Conservation (phyloP, 2,329 filamentous ascomycete genomes). For the Dothideomycetidae sp. region DNA sequence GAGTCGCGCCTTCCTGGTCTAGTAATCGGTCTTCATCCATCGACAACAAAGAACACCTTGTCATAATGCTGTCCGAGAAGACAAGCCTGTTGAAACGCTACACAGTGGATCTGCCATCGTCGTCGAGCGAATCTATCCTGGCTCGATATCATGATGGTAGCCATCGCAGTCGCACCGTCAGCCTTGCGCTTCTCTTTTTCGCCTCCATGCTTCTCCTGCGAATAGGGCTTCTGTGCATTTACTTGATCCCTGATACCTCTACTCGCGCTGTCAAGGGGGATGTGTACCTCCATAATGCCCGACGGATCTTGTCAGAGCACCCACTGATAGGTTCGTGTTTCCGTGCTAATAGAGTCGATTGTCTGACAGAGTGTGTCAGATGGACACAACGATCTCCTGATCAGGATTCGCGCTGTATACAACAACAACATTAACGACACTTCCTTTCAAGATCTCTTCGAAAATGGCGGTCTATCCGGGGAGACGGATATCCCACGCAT, state of each 20-base stretch:
- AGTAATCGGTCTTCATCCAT: too few relatives aligned
- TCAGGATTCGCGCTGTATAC: conserved; percentile 51
- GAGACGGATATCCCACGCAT: conserved; percentile 75
- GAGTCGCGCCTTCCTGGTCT: too few relatives aligned
- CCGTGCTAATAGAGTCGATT: too few relatives aligned
- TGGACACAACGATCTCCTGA: conserved; percentile 78
- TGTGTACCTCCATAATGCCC: conserved; percentile 1
- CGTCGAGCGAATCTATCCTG: too few relatives aligned
- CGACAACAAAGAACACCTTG: too few relatives aligned
- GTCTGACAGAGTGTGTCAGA: conserved; percentile 47
- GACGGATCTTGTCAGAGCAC: conserved; percentile 3
- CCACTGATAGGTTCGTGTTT: conserved; percentile 4
- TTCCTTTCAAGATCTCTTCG: conserved; percentile 59
- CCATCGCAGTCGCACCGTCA: too few relatives aligned
- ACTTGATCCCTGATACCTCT: not conserved
- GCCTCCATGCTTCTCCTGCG: not conserved
- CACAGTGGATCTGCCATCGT: too few relatives aligned
- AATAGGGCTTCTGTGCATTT: not conserved
- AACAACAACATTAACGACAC: conserved; percentile 54
- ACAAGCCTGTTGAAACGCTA: too few relatives aligned
- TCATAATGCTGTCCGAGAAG: too few relatives aligned
- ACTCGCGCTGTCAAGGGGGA: not conserved
- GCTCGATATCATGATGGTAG: too few relatives aligned
- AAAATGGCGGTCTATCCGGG: conserved; percentile 48
- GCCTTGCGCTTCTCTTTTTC: not conserved